phyloP scores from a whole-genome alignment of 768 basidiomycete genomes.

The Leucocoprinus birnbaumii region DNA sequence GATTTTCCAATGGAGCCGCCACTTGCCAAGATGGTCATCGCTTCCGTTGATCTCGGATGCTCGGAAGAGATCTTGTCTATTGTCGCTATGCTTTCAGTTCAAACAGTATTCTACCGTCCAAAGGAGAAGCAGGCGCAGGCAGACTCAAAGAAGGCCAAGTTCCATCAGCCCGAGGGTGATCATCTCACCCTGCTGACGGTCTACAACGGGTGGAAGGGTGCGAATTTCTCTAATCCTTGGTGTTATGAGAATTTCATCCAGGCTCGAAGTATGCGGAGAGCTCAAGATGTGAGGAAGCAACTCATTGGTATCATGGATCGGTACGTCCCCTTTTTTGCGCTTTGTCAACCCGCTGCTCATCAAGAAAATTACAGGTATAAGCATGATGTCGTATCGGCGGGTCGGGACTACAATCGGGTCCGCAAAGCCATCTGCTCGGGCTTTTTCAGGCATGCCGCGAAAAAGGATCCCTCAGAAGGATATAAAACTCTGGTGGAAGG shows the following conservation, averaged over 20 bases:
- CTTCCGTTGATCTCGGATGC: conserved; percentile 94
- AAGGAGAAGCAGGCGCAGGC: conserved; percentile 99
- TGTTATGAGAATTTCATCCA: conserved; percentile 99
- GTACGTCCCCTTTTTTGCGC: conserved; percentile 37
- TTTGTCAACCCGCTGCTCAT: not conserved
- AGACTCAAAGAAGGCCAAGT: conserved; percentile 99
- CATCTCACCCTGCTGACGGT: conserved; percentile 90
- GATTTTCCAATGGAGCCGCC: conserved; percentile 99
- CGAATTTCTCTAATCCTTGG: conserved; percentile 98
- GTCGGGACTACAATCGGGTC: conserved; percentile 88
- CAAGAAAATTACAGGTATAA: conserved; percentile 64
- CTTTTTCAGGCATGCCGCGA: conserved; percentile 97
- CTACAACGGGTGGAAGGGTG: conserved; percentile 97
- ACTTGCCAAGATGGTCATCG: conserved; percentile 96
- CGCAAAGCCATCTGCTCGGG: conserved; percentile 96
- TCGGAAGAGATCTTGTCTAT: conserved; percentile 98
- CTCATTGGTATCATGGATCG: conserved; percentile 98
- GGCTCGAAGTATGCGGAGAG: conserved; percentile 93
- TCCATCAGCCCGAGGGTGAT: conserved; percentile 98
- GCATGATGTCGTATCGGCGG: conserved; percentile 92
- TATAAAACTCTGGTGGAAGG: conserved; percentile 98
- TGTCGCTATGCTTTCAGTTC: conserved; percentile 96
- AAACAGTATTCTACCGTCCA: conserved; percentile 97
- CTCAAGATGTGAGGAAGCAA: conserved; percentile 98
- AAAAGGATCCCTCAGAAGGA: conserved; percentile 97